phyloP scores from a whole-genome alignment of 768 basidiomycete species.

The Cytidiella melzeri region DNA sequence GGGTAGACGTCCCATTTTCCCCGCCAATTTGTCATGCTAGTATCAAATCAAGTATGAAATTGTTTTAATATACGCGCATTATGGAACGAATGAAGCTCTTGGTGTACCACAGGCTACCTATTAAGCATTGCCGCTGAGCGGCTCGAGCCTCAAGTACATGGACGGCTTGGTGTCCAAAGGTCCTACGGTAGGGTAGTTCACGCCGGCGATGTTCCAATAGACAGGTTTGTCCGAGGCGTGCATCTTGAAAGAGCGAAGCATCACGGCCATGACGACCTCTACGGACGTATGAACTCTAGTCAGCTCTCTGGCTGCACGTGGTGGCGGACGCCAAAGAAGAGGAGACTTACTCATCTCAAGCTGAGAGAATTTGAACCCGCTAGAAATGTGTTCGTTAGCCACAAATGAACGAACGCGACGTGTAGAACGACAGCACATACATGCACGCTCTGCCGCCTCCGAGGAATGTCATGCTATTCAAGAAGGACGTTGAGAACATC shows the following conservation, averaged over 20 bases:
- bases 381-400: too few species aligned
- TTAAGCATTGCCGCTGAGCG: too few species aligned
- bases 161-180: neutral
- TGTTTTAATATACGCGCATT: too few species aligned
- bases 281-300: neutral
- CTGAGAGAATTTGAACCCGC: slow-evolving; percentile 21
- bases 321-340: neutral
- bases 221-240: slow-evolving; percentile 7
- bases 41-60: too few species aligned
- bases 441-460: slow-evolving; percentile 2
- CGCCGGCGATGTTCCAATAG: slow-evolving; percentile 13
- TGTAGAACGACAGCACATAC: neutral
- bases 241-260: slow-evolving; percentile 12
- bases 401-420: too few species aligned
- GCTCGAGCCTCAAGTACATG: slow-evolving; percentile 6
- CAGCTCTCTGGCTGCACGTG: neutral
- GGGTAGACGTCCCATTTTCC: too few species aligned
- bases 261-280: slow-evolving; percentile 14
- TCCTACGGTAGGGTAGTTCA: slow-evolving; percentile 13
- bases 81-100: too few species aligned
- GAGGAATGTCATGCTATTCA: slow-evolving; percentile 5
- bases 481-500: neutral
- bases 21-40: too few species aligned
- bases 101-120: too few species aligned
- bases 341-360: slow-evolving; percentile 19